These are phyloP conservation scores for Allantophomopsis lycopodina DNA, from an alignment of 2,329 filamentous ascomycete species.

Conservation along the genomic window DNA sequence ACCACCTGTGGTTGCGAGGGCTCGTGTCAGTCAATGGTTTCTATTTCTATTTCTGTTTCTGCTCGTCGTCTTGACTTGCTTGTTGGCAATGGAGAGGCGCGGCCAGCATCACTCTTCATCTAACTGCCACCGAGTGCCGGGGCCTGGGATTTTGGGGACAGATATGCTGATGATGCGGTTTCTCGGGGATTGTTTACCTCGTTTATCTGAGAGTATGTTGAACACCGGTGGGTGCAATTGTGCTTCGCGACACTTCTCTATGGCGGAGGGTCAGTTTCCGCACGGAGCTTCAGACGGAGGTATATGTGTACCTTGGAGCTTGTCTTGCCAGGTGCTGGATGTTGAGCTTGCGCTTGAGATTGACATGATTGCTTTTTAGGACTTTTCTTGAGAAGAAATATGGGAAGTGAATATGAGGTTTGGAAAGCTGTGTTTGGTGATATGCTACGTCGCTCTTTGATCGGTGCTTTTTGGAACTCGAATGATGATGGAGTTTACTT, in stretches of 20 bases:
- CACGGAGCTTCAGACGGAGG: conserved; percentile 11
- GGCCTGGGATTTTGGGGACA: too few relatives aligned
- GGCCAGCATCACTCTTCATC: too few relatives aligned
- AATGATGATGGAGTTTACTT: background rate
- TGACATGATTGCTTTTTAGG: conserved; percentile 12
- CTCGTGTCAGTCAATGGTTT: conserved; percentile 10
- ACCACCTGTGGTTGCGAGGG: conserved; percentile 41
- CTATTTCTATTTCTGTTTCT: too few relatives aligned
- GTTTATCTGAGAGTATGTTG: conserved; percentile 60
- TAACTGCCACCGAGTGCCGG: too few relatives aligned
- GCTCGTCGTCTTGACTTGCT: too few relatives aligned
- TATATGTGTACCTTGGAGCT: conserved; percentile 20
- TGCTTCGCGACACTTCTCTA: conserved; percentile 43
- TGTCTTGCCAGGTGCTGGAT: conserved; percentile 21
- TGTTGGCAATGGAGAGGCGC: too few relatives aligned
- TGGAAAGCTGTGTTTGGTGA: too few relatives aligned
- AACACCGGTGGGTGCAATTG: conserved; percentile 44
- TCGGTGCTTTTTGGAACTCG: background rate
- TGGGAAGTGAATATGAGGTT: background rate
- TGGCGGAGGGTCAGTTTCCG: conserved; percentile 10
- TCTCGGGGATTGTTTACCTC: conserved; percentile 37
- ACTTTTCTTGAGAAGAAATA: background rate
- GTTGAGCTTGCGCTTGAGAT: conserved; percentile 13
- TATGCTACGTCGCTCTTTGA: too few relatives aligned
- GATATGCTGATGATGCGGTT: conserved; percentile 6